A percentile compares a stretch with the other conserved stretches of the same genome.
phyloP scores from a whole-genome alignment of 2,329 filamentous ascomycete species.

The Pseudocercospora vitis region DNA sequence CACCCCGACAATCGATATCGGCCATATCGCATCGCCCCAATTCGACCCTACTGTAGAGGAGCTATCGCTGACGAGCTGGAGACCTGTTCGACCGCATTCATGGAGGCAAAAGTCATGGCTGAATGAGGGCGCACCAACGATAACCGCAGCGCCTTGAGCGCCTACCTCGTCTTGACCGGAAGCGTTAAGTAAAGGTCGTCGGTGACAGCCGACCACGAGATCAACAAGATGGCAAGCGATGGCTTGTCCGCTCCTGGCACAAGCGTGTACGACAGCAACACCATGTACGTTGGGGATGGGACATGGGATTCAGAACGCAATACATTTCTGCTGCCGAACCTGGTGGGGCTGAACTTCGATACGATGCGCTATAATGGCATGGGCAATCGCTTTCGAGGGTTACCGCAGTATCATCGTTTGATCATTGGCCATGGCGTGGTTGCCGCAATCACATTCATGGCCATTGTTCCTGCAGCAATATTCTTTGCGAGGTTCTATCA shows the following conservation, averaged over 20 bases:
- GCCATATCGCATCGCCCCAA: background rate
- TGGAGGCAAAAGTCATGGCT: background rate
- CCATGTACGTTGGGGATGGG: conserved; percentile 76
- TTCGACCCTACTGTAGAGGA: background rate
- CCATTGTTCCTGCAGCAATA: conserved; percentile 71
- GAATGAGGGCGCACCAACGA: background rate
- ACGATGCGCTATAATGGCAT: conserved; percentile 88
- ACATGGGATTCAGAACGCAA: conserved; percentile 80
- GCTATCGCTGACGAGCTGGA: conserved; percentile 1
- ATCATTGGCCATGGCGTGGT: conserved; percentile 71
- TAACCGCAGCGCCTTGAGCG: conserved; percentile 3
- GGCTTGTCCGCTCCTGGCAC: conserved; percentile 67
- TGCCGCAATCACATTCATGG: conserved; percentile 70
- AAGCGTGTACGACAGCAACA: conserved; percentile 70
- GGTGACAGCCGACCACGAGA: conserved; percentile 1
- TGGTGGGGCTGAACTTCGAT: conserved; percentile 73
- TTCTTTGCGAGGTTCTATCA: conserved; percentile 72
- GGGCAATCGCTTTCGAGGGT: conserved; percentile 73
- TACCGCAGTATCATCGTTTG: conserved; percentile 69
- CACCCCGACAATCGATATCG: background rate
- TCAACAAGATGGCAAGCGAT: conserved; percentile 33
- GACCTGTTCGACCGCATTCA: background rate
- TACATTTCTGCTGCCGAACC: conserved; percentile 74
- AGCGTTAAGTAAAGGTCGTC: background rate
- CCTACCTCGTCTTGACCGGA: background rate